Evolutionary conservation across 2,329 filamentous ascomycete genomes (phyloP).

Genomic region (Xylaria hypoxylon): DNA sequence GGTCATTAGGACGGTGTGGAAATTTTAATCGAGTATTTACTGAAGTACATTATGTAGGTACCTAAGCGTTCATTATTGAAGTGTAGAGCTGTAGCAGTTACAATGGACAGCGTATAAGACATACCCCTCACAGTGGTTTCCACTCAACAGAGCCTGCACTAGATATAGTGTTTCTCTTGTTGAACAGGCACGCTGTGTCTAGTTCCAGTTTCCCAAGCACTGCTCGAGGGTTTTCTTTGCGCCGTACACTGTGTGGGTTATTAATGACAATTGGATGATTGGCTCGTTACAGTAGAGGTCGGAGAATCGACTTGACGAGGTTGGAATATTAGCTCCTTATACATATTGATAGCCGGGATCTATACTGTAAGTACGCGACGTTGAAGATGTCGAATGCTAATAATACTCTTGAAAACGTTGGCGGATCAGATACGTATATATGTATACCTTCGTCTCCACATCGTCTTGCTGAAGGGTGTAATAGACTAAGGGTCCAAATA

Average conservation of each 20-base stretch:
- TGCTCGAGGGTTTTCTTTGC: background rate
- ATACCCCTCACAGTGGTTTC: too few relatives aligned
- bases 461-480: background rate
- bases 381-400: background rate
- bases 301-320: background rate
- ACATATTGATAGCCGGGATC: too few relatives aligned
- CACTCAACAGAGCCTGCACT: background rate
- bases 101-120: too few relatives aligned
- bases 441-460: background rate
- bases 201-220: too few relatives aligned
- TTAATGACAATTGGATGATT: background rate
- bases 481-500: background rate
- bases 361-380: background rate
- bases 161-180: background rate
- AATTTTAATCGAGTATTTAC: background rate
- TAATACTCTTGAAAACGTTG: background rate
- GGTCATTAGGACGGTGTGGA: background rate
- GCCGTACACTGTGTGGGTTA: slow-evolving; percentile 5
- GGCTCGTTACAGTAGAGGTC: background rate
- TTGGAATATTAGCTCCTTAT: background rate
- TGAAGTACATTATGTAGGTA: background rate
- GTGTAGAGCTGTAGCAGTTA: too few relatives aligned
- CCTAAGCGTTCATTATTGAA: too few relatives aligned
- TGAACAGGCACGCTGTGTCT: background rate
- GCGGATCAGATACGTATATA: background rate